Conservation (phyloP, 2,329 filamentous ascomycete genomes). For the Aspergillus felis region DNA sequence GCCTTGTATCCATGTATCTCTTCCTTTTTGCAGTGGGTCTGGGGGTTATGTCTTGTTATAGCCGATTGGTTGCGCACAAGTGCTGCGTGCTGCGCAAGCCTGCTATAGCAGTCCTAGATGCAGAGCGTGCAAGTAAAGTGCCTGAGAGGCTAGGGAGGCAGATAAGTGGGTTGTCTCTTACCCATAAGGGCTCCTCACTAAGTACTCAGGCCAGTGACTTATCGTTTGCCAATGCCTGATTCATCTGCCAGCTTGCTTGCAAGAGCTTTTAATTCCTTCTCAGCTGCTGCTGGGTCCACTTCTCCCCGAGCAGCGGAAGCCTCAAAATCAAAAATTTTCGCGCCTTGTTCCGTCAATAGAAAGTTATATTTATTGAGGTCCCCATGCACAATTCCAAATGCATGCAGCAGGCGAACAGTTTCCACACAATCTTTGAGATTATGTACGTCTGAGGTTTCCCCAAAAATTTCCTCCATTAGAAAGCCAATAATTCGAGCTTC, state of each 20-base stretch:
- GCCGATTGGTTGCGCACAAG: neutral
- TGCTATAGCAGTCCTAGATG: too few relatives aligned
- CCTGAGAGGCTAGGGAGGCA: too few relatives aligned
- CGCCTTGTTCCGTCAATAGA: conserved; percentile 3
- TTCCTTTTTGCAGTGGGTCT: neutral
- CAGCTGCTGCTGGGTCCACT: neutral
- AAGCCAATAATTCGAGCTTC: conserved; percentile 7
- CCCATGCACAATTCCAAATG: conserved; percentile 2
- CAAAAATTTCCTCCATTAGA: conserved; percentile 5
- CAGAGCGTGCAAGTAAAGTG: too few relatives aligned
- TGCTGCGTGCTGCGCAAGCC: neutral
- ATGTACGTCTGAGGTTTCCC: neutral
- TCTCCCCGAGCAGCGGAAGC: neutral
- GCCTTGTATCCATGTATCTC: neutral
- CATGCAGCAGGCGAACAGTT: conserved; percentile 5
- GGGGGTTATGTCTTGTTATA: neutral
- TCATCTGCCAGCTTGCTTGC: neutral
- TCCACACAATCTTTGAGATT: conserved; percentile 3
- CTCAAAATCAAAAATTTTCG: conserved; percentile 7
- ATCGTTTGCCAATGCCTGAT: neutral
- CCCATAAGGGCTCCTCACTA: too few relatives aligned
- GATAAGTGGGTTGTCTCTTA: too few relatives aligned
- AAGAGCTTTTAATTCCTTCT: conserved; percentile 5
- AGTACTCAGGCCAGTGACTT: too few relatives aligned
- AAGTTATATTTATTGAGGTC: conserved; percentile 11